phyloP scores from a whole-genome alignment of 2,329 filamentous ascomycete species.

The Westerdykella aurantiaca region DNA sequence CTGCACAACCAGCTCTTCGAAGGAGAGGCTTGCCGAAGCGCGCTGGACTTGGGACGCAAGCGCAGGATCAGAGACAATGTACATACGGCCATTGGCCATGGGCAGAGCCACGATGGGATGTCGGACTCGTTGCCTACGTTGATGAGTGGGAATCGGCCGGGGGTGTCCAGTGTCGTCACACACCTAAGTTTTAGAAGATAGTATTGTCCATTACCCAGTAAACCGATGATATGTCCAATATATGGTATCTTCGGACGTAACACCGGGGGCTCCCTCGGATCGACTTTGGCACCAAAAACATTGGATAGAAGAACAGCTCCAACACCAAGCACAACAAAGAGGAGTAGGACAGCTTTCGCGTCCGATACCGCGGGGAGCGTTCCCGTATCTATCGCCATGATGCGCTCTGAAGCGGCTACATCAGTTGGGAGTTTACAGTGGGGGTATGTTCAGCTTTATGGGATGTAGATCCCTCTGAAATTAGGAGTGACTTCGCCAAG shows the following conservation, averaged over 20 bases:
- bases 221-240: conserved; percentile 44
- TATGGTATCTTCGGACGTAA: conserved; percentile 40
- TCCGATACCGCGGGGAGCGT: no score
- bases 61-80: conserved; percentile 41
- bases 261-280: conserved; percentile 41
- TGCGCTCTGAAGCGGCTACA: no score
- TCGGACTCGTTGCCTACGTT: conserved; percentile 11
- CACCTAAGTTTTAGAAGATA: conserved; percentile 40
- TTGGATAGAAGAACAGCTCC: conserved; percentile 4
- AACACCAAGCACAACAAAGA: conserved; percentile 7
- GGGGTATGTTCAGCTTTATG: no score
- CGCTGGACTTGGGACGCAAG: conserved; percentile 39
- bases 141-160: not conserved
- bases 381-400: no score
- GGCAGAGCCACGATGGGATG: conserved; percentile 42
- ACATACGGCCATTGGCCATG: conserved; percentile 42
- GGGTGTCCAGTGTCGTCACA: not conserved
- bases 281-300: conserved; percentile 11
- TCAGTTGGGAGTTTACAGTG: no score
- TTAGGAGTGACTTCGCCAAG: no score
- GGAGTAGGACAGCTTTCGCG: not conserved
- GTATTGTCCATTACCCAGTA: conserved; percentile 30
- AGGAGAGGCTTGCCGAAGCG: conserved; percentile 37
- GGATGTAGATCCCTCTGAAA: no score
- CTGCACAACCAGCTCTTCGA: conserved; percentile 40